These are phyloP conservation scores for Beauveria brongniartii DNA, from an alignment of 2,329 filamentous ascomycete species.

Conservation along the genomic window DNA sequence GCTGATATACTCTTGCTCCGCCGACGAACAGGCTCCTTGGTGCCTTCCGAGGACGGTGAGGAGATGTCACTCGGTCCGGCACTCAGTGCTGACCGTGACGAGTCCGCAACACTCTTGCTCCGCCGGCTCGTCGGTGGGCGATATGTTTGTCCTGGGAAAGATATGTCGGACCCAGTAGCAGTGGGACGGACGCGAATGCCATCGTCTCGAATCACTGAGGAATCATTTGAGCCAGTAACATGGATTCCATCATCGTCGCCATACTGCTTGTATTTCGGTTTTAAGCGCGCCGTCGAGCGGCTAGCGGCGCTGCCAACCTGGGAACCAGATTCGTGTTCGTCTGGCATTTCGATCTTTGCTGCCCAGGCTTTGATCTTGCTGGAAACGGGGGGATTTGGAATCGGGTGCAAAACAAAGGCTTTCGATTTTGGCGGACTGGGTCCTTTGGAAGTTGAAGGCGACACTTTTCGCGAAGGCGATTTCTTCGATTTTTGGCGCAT, in stretches of 20 bases:
- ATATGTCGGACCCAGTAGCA: constrained; percentile 15
- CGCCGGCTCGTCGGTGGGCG: constrained; percentile 5
- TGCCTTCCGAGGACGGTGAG: constrained; percentile 6
- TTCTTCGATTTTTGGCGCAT: constrained; percentile 51
- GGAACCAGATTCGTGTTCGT: constrained; percentile 22
- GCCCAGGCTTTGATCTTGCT: constrained; percentile 58
- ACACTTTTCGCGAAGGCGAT: constrained; percentile 34
- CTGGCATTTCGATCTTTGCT: constrained; percentile 42
- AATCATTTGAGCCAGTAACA: constrained; percentile 15
- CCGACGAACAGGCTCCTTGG: constrained; percentile 1
- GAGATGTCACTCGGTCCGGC: constrained; percentile 1
- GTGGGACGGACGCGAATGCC: constrained; percentile 14
- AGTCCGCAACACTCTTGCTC: constrained; percentile 8
- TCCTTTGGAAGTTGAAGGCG: constrained; percentile 20
- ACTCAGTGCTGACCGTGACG: not conserved
- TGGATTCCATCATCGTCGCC: constrained; percentile 26
- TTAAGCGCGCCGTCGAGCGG: constrained; percentile 8
- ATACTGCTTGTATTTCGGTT: constrained; percentile 6
- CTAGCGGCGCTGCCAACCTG: constrained; percentile 23
- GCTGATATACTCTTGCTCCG: constrained; percentile 4
- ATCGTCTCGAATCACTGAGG: constrained; percentile 13
- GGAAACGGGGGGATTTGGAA: constrained; percentile 46
- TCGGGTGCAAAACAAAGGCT: constrained; percentile 46
- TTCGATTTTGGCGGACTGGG: constrained; percentile 39
- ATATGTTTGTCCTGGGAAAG: constrained; percentile 12